Evolutionary conservation across 2,329 filamentous ascomycete species (phyloP).

Genomic region (Torrubiellomyces zombiae): DNA sequence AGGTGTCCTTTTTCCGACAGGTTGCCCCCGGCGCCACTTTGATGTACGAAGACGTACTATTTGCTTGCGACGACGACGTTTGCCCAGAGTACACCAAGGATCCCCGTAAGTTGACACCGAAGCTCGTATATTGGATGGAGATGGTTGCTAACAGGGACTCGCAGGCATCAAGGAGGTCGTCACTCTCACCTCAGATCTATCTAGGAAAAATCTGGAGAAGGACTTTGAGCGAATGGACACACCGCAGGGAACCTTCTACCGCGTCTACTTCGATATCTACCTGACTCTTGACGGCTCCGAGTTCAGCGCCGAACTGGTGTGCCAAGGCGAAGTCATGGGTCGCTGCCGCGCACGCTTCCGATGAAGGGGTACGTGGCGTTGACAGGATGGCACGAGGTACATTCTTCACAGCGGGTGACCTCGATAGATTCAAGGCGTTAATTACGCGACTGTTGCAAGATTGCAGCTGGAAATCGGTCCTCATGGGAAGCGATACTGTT

Average conservation of each 20-base stretch:
- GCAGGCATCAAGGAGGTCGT: conserved; percentile 97
- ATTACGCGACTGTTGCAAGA: no score
- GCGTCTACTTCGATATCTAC: conserved; percentile 65
- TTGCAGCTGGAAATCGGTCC: no score
- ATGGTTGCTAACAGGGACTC: conserved; percentile 11
- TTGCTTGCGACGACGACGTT: conserved; percentile 94
- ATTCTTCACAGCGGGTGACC: conserved; percentile 5
- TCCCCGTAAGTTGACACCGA: conserved; percentile 59
- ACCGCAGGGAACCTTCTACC: conserved; percentile 89
- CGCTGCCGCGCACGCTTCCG: conserved; percentile 82
- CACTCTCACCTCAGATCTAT: conserved; percentile 90
- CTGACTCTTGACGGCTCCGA: conserved; percentile 93
- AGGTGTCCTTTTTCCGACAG: conserved; percentile 96
- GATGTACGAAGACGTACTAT: conserved; percentile 98
- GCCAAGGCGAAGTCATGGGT: conserved; percentile 97
- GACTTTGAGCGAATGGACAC: conserved; percentile 99
- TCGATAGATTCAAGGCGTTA: no score
- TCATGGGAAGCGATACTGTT: no score
- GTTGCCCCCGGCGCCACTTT: conserved; percentile 92
- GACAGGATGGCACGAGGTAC: conserved; percentile 1
- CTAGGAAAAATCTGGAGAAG: conserved; percentile 95
- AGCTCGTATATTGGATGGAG: neutral
- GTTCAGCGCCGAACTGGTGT: conserved; percentile 97
- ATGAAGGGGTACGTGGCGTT: conserved; percentile 24
- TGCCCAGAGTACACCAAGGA: conserved; percentile 99